Evolutionary conservation across 164 flowering plant species (phyloP).

Genomic region (Malania oleifera): DNA sequence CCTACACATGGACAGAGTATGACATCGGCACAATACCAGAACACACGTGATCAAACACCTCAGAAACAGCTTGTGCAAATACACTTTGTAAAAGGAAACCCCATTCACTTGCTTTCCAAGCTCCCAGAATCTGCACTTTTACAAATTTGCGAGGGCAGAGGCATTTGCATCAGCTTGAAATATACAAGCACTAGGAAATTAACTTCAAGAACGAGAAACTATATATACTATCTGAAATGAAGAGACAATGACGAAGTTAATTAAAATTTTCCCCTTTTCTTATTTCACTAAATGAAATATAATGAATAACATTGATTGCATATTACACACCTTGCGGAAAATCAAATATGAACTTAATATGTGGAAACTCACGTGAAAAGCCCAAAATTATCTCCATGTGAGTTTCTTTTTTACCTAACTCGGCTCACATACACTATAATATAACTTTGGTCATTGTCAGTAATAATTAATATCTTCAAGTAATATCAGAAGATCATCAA

Average conservation of each 20-base stretch:
- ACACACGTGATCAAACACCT: too few species aligned
- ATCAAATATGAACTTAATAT: constrained; percentile 2
- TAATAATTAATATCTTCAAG: constrained; percentile 33
- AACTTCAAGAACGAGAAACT: neutral
- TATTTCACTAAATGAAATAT: constrained; percentile 3
- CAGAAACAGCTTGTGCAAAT: too few species aligned
- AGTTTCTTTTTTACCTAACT: constrained; percentile 4
- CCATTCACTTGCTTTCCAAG: too few species aligned
- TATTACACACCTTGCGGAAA: constrained; percentile 4
- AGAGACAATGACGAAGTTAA: too few species aligned
- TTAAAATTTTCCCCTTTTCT: neutral
- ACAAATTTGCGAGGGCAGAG: too few species aligned
- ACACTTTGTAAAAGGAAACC: too few species aligned
- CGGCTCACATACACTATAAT: neutral
- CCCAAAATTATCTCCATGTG: constrained; percentile 22
- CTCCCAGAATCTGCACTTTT: too few species aligned
- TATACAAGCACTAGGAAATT: too few species aligned
- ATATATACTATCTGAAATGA: neutral
- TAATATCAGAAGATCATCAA: constrained; percentile 17
- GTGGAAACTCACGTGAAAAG: constrained; percentile 20
- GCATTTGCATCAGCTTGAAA: too few species aligned
- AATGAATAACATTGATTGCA: too few species aligned
- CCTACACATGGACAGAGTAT: too few species aligned
- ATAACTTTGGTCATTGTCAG: constrained; percentile 30
- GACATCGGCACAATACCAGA: too few species aligned